Percentiles rank a stretch among this genome's conserved stretches.
These are phyloP conservation scores for Pseudisothecium myosuroides DNA, from an alignment of 225 moss, liverwort and hornwort genomes.

Conservation along the genomic window DNA sequence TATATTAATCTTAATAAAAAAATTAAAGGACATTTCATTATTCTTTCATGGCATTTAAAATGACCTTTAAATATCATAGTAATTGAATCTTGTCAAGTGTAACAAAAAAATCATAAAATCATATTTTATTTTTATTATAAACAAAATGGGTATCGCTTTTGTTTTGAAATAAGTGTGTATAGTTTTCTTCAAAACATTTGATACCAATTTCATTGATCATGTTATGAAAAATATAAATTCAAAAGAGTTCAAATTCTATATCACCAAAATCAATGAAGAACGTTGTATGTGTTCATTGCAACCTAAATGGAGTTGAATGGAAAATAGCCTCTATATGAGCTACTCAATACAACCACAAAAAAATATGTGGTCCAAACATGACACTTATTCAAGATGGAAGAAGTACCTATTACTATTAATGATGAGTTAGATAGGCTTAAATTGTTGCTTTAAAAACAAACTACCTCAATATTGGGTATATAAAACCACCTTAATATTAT, in stretches of 20 bases:
- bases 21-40: not conserved
- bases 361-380: not conserved
- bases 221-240: not conserved
- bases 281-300: not conserved
- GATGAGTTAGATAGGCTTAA: too few relatives aligned
- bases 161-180: not conserved
- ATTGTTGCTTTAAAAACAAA: too few relatives aligned
- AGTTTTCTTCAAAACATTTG: not conserved
- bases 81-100: not conserved
- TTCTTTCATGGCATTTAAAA: not conserved
- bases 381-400: not conserved
- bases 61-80: not conserved
- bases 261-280: not conserved
- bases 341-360: not conserved
- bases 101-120: too few relatives aligned
- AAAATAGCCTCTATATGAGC: not conserved
- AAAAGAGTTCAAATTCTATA: not conserved
- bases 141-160: fast-evolving
- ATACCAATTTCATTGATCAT: not conserved
- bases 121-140: too few relatives aligned
- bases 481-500: not conserved
- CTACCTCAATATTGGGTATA: too few relatives aligned
- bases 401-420: too few relatives aligned
- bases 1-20: too few relatives aligned
- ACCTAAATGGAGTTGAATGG: not conserved